Conservation (phyloP, 2,329 filamentous ascomycete genomes). For the Didymella pomorum region DNA sequence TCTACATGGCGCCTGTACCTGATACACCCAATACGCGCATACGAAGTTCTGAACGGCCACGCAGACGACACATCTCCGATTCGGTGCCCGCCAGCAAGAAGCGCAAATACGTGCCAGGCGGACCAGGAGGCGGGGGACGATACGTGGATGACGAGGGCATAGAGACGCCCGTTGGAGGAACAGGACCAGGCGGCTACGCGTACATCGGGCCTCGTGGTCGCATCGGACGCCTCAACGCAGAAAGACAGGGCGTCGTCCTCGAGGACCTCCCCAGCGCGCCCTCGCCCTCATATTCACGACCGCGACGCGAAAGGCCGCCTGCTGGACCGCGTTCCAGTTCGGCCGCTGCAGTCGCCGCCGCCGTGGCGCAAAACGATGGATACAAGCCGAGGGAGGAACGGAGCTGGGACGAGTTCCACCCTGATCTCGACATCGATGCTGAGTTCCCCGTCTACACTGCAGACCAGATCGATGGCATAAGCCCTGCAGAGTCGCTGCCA, state of each 20-base stretch:
- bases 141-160: conserved; percentile 77
- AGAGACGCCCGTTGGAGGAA: conserved; percentile 64
- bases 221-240: conserved; percentile 60
- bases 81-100: conserved; percentile 56
- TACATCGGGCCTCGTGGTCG: conserved; percentile 62
- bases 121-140: conserved; percentile 83
- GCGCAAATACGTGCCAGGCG: conserved; percentile 79
- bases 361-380: conserved; percentile 88
- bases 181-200: conserved; percentile 59
- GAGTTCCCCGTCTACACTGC: conserved; percentile 80
- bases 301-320: conserved; percentile 50
- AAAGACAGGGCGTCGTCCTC: conserved; percentile 50
- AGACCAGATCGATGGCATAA: conserved; percentile 82
- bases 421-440: conserved; percentile 87
- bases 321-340: conserved; percentile 78
- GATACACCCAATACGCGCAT: conserved; percentile 50
- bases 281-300: conserved; percentile 54
- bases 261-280: conserved; percentile 58
- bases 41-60: conserved; percentile 44
- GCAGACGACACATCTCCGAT: conserved; percentile 47
- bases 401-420: conserved; percentile 97
- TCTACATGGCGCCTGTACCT: conserved; percentile 48
- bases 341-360: conserved; percentile 85
- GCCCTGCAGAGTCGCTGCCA: conserved; percentile 56
- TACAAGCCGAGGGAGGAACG: conserved; percentile 98